Evolutionary conservation across 2,329 filamentous ascomycete species (phyloP).

Genomic region (Dactylonectria macrodidyma): DNA sequence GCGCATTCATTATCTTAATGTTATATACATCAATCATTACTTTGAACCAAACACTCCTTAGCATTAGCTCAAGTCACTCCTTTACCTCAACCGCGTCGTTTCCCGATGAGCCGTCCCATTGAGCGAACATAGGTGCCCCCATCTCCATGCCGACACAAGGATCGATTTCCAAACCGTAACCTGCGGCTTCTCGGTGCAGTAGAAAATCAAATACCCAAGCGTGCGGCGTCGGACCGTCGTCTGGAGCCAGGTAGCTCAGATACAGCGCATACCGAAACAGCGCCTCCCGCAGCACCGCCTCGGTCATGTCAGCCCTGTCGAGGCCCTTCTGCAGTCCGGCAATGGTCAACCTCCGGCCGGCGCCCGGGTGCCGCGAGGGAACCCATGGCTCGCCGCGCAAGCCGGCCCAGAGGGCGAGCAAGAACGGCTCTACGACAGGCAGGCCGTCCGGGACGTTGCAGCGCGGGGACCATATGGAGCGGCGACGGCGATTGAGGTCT

Average conservation of each 20-base stretch:
- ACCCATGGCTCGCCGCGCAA: conserved; percentile 46
- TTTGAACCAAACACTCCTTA: conserved; percentile 13
- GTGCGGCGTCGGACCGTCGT: conserved; percentile 47
- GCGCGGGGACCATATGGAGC: conserved; percentile 55
- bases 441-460: conserved; percentile 51
- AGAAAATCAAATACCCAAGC: conserved; percentile 51
- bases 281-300: conserved; percentile 44
- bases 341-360: conserved; percentile 26
- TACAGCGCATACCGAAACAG: conserved; percentile 56
- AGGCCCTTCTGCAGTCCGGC: conserved; percentile 39
- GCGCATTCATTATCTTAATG: conserved; percentile 24
- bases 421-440: conserved; percentile 50
- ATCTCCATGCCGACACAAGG: conserved; percentile 1
- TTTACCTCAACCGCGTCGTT: conserved; percentile 1
- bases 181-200: conserved; percentile 19
- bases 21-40: conserved; percentile 8
- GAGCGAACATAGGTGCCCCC: conserved; percentile 11
- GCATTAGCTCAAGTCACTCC: conserved; percentile 6
- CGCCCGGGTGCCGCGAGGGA: conserved; percentile 26
- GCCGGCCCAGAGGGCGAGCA: conserved; percentile 50
- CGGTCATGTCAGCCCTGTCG: conserved; percentile 40
- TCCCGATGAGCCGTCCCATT: conserved; percentile 5
- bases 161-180: neutral
- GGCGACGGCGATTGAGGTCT: conserved; percentile 42
- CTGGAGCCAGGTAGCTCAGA: conserved; percentile 50